Evolutionary conservation across 163 green algal species (phyloP), one percentile per base, ranked within the genome.

Genomic region (Scenedesmus sp.): DNA sequence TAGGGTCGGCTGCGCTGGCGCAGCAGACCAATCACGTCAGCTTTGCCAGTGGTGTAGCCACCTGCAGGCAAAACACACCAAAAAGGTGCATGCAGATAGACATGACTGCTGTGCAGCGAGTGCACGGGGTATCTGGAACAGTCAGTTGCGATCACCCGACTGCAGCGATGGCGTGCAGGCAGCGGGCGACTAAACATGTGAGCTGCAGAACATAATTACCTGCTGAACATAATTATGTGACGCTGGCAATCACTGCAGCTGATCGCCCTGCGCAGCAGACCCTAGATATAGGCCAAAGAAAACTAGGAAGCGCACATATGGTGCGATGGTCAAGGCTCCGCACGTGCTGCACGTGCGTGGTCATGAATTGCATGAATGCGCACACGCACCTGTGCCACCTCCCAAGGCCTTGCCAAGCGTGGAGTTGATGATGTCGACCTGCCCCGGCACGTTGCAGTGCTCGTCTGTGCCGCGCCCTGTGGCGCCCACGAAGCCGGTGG

Each of bases 341-440:
- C 12, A 12, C 49, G 49, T 56, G 49, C 49, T 56, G n/a, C n/a
- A n/a, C n/a, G n/a, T n/a, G n/a, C n/a, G n/a, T 78, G 26, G 16
- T 33, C 4, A 78, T 35, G 0, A 56, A 2, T 20, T 56, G 15
- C 49, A 15, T 56, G 49, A 56, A 12, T 30, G 3, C 7, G 56
- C 56, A 26, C 30, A 26, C 65, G 33, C 91, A 88, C 94, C 94
- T 46, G 94, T 96, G 0, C 83, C 94, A 6, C 95, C 94, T 42
- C 95, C 95, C 56, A 97, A 90, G 5, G 94, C 94, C 91, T 98
- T 98, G 68, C 95, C 95, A 40, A 98, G 91, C 1, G 95, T 98
- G 40, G 92, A 95, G 89, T 96, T 97, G 85, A 97, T 95, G 91
- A 98, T 97, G 87, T 97, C 95, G 30, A 98, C 92, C 80, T 95